Evolutionary conservation across 306 rosid genomes (phyloP).

Genomic region (Hippophae tibetana): DNA sequence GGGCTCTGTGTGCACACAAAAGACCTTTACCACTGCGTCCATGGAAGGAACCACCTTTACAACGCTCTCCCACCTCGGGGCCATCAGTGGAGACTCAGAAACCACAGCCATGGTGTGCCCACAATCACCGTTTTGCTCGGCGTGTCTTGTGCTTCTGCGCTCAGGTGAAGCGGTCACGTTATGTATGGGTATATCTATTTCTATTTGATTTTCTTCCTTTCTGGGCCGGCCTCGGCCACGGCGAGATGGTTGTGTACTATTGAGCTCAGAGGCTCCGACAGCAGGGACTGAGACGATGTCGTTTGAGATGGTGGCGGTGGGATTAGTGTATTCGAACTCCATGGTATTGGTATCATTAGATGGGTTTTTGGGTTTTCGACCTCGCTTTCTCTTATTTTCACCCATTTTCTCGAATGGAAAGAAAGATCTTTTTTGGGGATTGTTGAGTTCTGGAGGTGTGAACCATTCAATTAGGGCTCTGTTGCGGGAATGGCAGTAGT

Average conservation of each 20-base stretch:
- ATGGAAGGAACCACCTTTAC: slow-evolving; percentile 56
- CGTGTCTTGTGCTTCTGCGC: slow-evolving; percentile 33
- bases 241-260: slow-evolving; percentile 18
- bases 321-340: slow-evolving; percentile 16
- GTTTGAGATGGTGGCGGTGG: slow-evolving; percentile 12
- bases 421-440: neutral
- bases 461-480: neutral
- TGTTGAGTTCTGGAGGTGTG: neutral
- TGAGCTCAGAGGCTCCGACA: slow-evolving; percentile 11
- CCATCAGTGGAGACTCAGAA: slow-evolving; percentile 24
- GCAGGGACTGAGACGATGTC: slow-evolving; percentile 23
- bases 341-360: slow-evolving; percentile 13
- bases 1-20: slow-evolving; percentile 73
- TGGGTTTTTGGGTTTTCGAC: slow-evolving; percentile 34
- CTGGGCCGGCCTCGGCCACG: slow-evolving; percentile 33
- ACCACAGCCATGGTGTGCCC: neutral
- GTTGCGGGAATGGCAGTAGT: no score
- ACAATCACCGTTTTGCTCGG: slow-evolving; percentile 34
- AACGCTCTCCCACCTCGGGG: slow-evolving; percentile 32
- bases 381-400: slow-evolving; percentile 40
- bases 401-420: slow-evolving; percentile 26
- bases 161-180: slow-evolving; percentile 19
- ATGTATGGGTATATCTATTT: slow-evolving; percentile 9
- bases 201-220: slow-evolving; percentile 19
- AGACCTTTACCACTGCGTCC: slow-evolving; percentile 81